Conservation (phyloP, 179 eudicot species). For the Carnegiea gigantea region DNA sequence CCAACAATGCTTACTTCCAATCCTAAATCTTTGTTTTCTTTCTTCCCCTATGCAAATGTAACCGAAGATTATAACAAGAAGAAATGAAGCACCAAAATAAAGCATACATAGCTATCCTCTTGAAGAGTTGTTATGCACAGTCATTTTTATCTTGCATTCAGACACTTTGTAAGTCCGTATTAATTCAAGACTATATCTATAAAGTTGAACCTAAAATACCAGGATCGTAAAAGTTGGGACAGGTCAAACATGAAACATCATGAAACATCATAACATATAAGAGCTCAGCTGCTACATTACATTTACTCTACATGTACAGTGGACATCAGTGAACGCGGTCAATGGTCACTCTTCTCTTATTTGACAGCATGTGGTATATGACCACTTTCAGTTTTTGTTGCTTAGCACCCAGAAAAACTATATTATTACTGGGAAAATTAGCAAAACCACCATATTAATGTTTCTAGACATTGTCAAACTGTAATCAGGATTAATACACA, state of each 20-base stretch:
- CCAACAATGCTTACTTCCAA: conserved; percentile 32
- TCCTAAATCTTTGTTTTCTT: conserved; percentile 37
- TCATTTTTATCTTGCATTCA: too few relatives aligned
- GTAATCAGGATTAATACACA: too few relatives aligned
- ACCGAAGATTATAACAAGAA: not conserved
- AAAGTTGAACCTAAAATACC: not conserved
- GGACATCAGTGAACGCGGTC: not conserved
- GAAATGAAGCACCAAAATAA: not conserved
- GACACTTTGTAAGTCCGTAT: not conserved
- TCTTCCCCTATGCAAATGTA: conserved; percentile 47
- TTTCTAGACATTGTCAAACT: not conserved
- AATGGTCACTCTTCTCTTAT: not conserved
- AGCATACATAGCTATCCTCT: not conserved
- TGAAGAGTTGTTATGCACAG: not conserved
- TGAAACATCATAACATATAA: not conserved
- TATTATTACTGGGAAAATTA: too few relatives aligned
- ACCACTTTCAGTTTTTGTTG: not conserved
- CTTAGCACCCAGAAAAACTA: too few relatives aligned
- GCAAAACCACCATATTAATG: too few relatives aligned
- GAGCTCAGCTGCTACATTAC: not conserved
- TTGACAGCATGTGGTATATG: not conserved
- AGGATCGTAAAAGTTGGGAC: not conserved
- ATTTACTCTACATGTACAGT: not conserved
- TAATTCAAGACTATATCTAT: not conserved
- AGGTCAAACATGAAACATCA: not conserved